phyloP scores from a whole-genome alignment of 2,329 filamentous ascomycete genomes.

The Septoria linicola region DNA sequence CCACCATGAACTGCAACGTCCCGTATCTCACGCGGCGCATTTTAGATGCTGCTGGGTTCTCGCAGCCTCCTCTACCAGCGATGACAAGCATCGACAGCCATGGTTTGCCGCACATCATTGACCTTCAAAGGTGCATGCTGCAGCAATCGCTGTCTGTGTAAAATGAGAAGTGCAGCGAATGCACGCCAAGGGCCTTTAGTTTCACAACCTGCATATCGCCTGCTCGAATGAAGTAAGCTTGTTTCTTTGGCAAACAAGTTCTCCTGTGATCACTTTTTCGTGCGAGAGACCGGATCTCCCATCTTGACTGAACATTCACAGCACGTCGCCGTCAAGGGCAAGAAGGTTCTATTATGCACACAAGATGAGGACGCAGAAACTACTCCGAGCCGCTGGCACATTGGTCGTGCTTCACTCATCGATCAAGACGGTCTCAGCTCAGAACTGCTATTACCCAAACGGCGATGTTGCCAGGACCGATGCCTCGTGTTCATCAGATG shows the following conservation, averaged over 20 bases:
- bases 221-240: slow-evolving; percentile 7
- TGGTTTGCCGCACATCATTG: not conserved
- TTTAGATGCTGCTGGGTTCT: not conserved
- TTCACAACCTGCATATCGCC: slow-evolving; percentile 15
- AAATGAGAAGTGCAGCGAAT: not conserved
- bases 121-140: not conserved
- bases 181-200: slow-evolving; percentile 8
- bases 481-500: slow-evolving; percentile 30
- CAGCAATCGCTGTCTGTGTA: not conserved
- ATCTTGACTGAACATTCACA: not conserved
- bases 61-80: not conserved
- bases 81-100: not conserved
- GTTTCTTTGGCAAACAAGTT: slow-evolving; percentile 14
- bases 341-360: slow-evolving; percentile 4
- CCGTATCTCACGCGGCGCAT: not conserved
- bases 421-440: slow-evolving; percentile 17
- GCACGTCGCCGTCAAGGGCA: not conserved
- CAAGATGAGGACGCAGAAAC: slow-evolving; percentile 1
- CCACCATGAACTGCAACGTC: slow-evolving; percentile 2
- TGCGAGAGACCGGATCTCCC: not conserved
- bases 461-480: slow-evolving; percentile 32
- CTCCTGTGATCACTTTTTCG: slow-evolving; percentile 4
- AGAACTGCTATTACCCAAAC: slow-evolving; percentile 41
- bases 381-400: slow-evolving; percentile 7
- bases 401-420: slow-evolving; percentile 17